phyloP scores from a whole-genome alignment of 1,284 basidiomycete genomes.

The Sutorius eximius region DNA sequence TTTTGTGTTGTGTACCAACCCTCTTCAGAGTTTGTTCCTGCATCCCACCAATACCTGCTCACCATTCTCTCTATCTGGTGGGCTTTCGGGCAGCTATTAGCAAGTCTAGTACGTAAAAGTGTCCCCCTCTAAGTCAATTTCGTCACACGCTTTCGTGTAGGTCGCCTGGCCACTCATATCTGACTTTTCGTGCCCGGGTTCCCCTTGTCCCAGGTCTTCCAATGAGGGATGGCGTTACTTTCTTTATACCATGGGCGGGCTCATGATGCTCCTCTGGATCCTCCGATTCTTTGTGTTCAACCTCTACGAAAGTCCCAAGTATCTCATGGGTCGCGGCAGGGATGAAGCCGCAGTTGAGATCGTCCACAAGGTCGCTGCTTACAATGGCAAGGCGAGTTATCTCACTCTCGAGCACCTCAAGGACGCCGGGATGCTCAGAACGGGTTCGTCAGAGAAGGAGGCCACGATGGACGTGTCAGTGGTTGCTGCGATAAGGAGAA shows the following conservation, averaged over 20 bases:
- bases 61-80: constrained; percentile 67
- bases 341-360: constrained; percentile 73
- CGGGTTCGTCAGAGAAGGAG: constrained; percentile 14
- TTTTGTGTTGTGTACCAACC: neutral
- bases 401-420: constrained; percentile 53
- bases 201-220: constrained; percentile 40
- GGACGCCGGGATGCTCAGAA: constrained; percentile 25
- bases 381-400: constrained; percentile 54
- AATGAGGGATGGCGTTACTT: constrained; percentile 77
- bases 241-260: constrained; percentile 58
- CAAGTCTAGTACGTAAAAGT: constrained; percentile 48
- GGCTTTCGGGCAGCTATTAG: constrained; percentile 61
- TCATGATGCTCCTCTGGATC: constrained; percentile 63
- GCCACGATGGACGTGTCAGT: constrained; percentile 37
- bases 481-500: constrained; percentile 41
- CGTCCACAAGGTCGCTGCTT: constrained; percentile 65
- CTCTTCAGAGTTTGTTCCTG: constrained; percentile 55
- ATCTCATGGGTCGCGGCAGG: constrained; percentile 67
- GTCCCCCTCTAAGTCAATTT: neutral
- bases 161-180: constrained; percentile 68
- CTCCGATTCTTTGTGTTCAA: constrained; percentile 73
- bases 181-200: constrained; percentile 55
- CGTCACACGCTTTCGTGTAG: constrained; percentile 23
- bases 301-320: constrained; percentile 78
- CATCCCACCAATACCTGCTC: constrained; percentile 61